phyloP scores from a whole-genome alignment of 2,329 filamentous ascomycete genomes.

The Neoarthrinium moseri region DNA sequence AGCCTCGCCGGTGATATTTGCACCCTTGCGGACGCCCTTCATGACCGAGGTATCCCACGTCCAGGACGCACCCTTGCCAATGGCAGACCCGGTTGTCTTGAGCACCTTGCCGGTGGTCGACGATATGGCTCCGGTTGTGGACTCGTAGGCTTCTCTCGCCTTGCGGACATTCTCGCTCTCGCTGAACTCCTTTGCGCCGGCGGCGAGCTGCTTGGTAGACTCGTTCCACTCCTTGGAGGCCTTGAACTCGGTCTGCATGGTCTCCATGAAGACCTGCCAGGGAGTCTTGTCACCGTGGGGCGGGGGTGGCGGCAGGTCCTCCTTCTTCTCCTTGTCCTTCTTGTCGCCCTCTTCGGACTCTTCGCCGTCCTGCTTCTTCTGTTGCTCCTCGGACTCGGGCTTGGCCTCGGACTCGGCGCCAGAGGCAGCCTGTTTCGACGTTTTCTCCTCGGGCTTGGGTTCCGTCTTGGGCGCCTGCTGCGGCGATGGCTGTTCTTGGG shows the following conservation, averaged over 20 bases:
- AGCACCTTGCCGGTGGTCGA: slow-evolving; percentile 76
- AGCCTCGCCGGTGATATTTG: slow-evolving; percentile 79
- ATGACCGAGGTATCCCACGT: slow-evolving; percentile 96
- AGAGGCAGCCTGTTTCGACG: slow-evolving; percentile 29
- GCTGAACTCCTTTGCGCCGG: slow-evolving; percentile 84
- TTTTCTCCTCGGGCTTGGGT: slow-evolving; percentile 30
- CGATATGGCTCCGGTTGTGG: slow-evolving; percentile 79
- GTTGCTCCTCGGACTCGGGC: slow-evolving; percentile 42
- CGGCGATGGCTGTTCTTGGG: slow-evolving; percentile 30
- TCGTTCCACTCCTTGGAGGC: slow-evolving; percentile 99
- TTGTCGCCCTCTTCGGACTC: slow-evolving; percentile 45
- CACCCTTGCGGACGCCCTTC: slow-evolving; percentile 85
- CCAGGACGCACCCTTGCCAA: slow-evolving; percentile 91
- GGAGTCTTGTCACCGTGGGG: slow-evolving; percentile 97
- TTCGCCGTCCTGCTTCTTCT: slow-evolving; percentile 44
- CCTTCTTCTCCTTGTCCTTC: slow-evolving; percentile 59
- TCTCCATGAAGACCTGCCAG: slow-evolving; percentile 98
- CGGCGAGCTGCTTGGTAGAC: slow-evolving; percentile 90
- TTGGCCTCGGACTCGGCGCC: slow-evolving; percentile 20
- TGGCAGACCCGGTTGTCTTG: slow-evolving; percentile 79
- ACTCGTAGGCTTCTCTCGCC: slow-evolving; percentile 82
- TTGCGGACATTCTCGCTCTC: slow-evolving; percentile 89
- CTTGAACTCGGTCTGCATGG: slow-evolving; percentile 90
- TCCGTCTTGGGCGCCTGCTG: slow-evolving; percentile 32
- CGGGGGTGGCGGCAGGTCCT: slow-evolving; percentile 80